Conservation (phyloP, 2,329 filamentous ascomycete species). For the Verticillium zaregamsianum region DNA sequence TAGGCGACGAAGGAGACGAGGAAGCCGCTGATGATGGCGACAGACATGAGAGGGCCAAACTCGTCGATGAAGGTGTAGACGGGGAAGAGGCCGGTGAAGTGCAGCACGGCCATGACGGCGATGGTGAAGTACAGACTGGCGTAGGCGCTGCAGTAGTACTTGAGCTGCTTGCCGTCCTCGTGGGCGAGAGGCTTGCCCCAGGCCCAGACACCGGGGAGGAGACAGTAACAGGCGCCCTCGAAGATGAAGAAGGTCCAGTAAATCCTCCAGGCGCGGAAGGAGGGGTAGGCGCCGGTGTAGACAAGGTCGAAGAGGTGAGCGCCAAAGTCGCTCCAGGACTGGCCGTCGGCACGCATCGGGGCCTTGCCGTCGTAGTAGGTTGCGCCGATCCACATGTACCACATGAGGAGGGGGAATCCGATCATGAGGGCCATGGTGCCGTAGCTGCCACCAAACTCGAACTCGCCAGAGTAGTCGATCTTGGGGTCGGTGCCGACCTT, state of each 20-base stretch:
- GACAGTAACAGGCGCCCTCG: constrained; percentile 77
- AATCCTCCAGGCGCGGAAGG: constrained; percentile 77
- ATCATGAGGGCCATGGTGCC: constrained; percentile 79
- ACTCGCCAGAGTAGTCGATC: constrained; percentile 57
- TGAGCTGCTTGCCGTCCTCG: constrained; percentile 76
- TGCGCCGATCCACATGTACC: constrained; percentile 92
- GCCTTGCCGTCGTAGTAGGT: constrained; percentile 78
- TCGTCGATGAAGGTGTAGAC: constrained; percentile 92
- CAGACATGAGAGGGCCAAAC: constrained; percentile 88
- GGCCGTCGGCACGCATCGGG: constrained; percentile 57
- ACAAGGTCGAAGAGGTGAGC: constrained; percentile 61
- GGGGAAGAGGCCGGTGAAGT: constrained; percentile 80
- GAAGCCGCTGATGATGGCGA: constrained; percentile 89
- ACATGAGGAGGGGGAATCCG: constrained; percentile 83
- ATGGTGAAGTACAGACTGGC: constrained; percentile 86
- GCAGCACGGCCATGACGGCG: constrained; percentile 62
- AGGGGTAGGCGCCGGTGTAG: constrained; percentile 82
- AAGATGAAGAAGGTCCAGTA: constrained; percentile 94
- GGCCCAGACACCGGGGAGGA: constrained; percentile 80
- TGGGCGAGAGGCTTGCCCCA: constrained; percentile 86
- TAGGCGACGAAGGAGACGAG: constrained; percentile 81
- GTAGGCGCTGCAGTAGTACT: constrained; percentile 92
- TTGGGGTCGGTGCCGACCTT: constrained; percentile 56
- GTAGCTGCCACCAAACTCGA: constrained; percentile 77
- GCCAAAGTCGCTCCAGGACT: constrained; percentile 63